phyloP scores from a whole-genome alignment of 352 stramenopile species.

The Plasmopara halstedii region DNA sequence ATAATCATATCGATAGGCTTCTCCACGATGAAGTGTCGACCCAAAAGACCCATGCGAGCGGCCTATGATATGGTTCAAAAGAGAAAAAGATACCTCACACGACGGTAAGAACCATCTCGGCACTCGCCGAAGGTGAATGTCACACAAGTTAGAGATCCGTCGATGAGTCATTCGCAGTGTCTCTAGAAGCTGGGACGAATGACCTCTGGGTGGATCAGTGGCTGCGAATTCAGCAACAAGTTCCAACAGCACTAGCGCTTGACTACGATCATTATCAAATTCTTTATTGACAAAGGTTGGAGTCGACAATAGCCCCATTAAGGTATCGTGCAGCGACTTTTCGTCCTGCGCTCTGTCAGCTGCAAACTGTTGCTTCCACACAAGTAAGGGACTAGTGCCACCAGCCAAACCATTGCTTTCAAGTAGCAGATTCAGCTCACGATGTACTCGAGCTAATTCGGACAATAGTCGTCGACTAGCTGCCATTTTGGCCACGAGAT shows the following conservation, averaged over 20 bases:
- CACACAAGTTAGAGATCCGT: conserved; percentile 40
- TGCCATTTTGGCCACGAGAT: conserved; percentile 27
- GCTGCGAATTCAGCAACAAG: conserved; percentile 41
- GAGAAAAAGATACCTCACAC: conserved; percentile 41
- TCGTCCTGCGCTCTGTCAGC: conserved; percentile 49
- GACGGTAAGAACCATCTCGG: conserved; percentile 53
- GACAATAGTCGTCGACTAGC: conserved; percentile 42
- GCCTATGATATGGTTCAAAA: conserved; percentile 24
- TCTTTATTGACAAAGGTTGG: conserved; percentile 54
- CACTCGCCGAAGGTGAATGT: conserved; percentile 40
- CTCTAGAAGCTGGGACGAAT: conserved; percentile 47
- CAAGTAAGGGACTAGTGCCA: conserved; percentile 22
- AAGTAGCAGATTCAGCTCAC: conserved; percentile 33
- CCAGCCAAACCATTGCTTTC: conserved; percentile 22
- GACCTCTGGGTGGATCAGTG: conserved; percentile 23
- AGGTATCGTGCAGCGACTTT: conserved; percentile 43
- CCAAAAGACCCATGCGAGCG: conserved; percentile 31
- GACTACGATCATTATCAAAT: conserved; percentile 35
- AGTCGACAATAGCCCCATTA: conserved; percentile 38
- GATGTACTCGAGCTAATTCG: conserved; percentile 25
- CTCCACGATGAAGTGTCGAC: conserved; percentile 43
- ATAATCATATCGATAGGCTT: conserved; percentile 42
- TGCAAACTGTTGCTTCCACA: conserved; percentile 43
- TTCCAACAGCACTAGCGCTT: conserved; percentile 51
- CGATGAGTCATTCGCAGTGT: conserved; percentile 59